A percentile compares a stretch with the other conserved stretches of the same genome.
Conservation (phyloP, 2,329 filamentous ascomycete species). For the Aotearoamyces nothofagi region DNA sequence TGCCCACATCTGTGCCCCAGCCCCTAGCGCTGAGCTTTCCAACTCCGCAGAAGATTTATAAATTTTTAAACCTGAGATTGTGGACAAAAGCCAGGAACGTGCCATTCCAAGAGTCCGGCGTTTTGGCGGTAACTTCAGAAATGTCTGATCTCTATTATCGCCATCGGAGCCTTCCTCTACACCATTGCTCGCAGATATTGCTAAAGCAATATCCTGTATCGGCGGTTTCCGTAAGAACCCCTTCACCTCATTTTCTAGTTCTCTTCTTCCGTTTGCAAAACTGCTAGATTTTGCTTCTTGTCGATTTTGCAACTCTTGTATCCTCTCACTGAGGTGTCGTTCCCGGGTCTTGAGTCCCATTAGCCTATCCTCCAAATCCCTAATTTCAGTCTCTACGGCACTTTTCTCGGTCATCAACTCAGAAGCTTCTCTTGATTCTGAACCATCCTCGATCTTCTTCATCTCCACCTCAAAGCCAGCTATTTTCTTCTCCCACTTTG, state of each 20-base stretch:
- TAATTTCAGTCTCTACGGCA: constrained; percentile 45
- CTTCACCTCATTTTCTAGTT: constrained; percentile 47
- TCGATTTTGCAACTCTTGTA: constrained; percentile 47
- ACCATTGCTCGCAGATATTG: constrained; percentile 7
- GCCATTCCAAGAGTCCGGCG: constrained; percentile 57
- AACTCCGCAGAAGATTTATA: constrained; percentile 39
- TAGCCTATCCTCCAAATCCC: constrained; percentile 48
- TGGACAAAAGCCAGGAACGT: constrained; percentile 42
- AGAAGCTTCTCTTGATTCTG: constrained; percentile 43
- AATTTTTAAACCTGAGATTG: constrained; percentile 38
- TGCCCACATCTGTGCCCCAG: constrained; percentile 53
- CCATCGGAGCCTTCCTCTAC: neutral
- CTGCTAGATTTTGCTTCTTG: constrained; percentile 59
- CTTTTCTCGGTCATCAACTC: constrained; percentile 39
- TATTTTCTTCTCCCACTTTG: constrained; percentile 31
- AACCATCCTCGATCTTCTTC: constrained; percentile 33
- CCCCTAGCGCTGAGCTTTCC: constrained; percentile 49
- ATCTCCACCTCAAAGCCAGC: constrained; percentile 30
- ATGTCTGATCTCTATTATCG: constrained; percentile 20
- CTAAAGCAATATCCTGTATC: constrained; percentile 14
- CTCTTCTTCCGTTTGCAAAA: constrained; percentile 49
- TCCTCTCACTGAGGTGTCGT: constrained; percentile 40
- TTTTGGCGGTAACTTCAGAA: constrained; percentile 44
- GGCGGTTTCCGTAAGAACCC: constrained; percentile 43
- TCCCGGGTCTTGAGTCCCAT: constrained; percentile 43